Conservation (phyloP, 2,329 filamentous ascomycete genomes). For the Cyanodermella asteris region DNA sequence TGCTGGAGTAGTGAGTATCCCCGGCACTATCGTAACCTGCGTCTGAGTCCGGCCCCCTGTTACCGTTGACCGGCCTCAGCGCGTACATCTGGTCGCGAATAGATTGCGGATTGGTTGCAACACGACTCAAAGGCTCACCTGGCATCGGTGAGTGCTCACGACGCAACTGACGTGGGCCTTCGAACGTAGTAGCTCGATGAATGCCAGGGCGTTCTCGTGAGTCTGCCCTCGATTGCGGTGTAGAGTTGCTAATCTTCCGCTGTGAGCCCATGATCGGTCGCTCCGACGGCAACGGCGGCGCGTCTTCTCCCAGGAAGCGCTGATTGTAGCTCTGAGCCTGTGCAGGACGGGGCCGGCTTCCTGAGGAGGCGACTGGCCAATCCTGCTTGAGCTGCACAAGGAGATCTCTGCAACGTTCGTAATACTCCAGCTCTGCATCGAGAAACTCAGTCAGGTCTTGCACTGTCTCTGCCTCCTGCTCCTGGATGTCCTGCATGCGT, state of each 20-base stretch:
- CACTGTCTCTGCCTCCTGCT: constrained; percentile 66
- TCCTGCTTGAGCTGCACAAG: constrained; percentile 47
- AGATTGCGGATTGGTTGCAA: constrained; percentile 19
- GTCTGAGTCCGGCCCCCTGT: constrained; percentile 28
- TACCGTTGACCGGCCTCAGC: constrained; percentile 23
- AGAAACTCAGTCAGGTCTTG: constrained; percentile 60
- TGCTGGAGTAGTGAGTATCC: too few relatives aligned
- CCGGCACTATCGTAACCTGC: too few relatives aligned
- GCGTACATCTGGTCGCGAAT: constrained; percentile 30
- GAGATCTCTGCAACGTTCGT: constrained; percentile 75
- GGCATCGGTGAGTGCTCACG: constrained; percentile 29
- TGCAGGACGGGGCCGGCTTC: constrained; percentile 7
- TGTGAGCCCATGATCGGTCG: constrained; percentile 32
- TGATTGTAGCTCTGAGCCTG: not conserved
- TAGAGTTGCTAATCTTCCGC: constrained; percentile 19
- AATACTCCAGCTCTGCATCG: constrained; percentile 74
- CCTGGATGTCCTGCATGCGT: constrained; percentile 91
- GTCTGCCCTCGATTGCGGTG: too few relatives aligned
- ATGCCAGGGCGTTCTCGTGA: constrained; percentile 28
- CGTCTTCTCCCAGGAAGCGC: constrained; percentile 27
- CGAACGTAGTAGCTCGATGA: constrained; percentile 34
- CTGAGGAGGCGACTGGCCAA: constrained; percentile 40
- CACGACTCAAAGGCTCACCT: constrained; percentile 21
- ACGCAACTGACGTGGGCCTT: constrained; percentile 30
- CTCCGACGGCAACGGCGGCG: constrained; percentile 23